These are phyloP conservation scores for Monascus purpureus DNA, from an alignment of 495 filamentous ascomycete genomes.

Conservation along the genomic window DNA sequence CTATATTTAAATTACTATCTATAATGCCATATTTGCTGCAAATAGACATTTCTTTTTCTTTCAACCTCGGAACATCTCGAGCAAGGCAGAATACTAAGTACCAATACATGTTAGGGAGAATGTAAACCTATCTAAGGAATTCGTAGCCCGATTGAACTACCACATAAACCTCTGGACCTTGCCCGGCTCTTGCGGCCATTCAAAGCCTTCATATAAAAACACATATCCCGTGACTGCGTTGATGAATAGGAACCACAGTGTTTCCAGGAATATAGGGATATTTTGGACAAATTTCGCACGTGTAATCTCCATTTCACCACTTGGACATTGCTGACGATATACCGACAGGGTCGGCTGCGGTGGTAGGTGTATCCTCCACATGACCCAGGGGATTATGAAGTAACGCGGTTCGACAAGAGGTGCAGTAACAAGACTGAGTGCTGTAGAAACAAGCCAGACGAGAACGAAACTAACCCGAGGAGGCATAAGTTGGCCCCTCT, in stretches of 20 bases:
- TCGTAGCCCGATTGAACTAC: slow-evolving; percentile 42
- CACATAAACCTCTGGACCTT: slow-evolving; percentile 88
- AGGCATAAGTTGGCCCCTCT: slow-evolving; percentile 14
- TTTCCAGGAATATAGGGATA: slow-evolving; percentile 51
- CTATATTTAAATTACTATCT: too few species aligned
- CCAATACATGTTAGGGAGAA: too few species aligned
- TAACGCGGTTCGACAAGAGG: slow-evolving; percentile 91
- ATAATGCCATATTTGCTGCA: too few species aligned
- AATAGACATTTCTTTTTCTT: too few species aligned
- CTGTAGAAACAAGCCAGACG: slow-evolving; percentile 57
- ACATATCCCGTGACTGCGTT: slow-evolving; percentile 65
- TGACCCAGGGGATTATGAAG: slow-evolving; percentile 87
- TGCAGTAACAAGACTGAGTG: slow-evolving; percentile 68
- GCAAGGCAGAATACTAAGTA: too few species aligned
- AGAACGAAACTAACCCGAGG: slow-evolving; percentile 41
- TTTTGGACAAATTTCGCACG: slow-evolving; percentile 18
- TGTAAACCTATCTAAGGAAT: too few species aligned
- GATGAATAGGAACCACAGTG: slow-evolving; percentile 58
- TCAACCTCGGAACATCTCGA: too few species aligned
- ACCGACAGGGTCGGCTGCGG: slow-evolving; percentile 19
- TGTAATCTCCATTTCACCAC: slow-evolving; percentile 12
- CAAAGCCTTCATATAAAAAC: slow-evolving; percentile 67
- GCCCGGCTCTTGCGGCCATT: slow-evolving; percentile 68
- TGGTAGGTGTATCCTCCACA: slow-evolving; percentile 77
- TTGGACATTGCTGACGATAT: slow-evolving; percentile 11